Base-by-base conservation (phyloP, 2,329 filamentous ascomycete genomes). In the Penicillium sp. region DNA sequence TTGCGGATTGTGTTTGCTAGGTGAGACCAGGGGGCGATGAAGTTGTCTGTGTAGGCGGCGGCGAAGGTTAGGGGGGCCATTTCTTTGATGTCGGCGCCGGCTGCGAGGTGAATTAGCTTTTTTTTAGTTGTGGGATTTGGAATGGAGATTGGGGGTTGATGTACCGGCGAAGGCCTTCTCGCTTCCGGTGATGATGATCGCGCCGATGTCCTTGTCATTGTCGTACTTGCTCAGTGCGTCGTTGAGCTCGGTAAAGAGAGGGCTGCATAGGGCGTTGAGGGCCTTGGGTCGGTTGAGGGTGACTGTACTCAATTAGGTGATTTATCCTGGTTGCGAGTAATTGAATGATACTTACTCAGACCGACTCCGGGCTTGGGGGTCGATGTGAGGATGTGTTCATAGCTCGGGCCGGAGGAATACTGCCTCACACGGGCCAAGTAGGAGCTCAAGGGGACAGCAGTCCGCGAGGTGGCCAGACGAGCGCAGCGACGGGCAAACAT, bases 71-170 rank as follows among this genome's bases (percentile, higher is more conserved):
- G 87, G 63, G 92, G 89, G 33, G 92, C 91, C 95, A 99, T 99
- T 81, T 99, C 95, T 80, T 98, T 98, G 83, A 99, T 99, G 79
- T 99, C 95, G 64, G 95, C 95, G 56, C 95, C 95, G 49, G 95
- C 94, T 76, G 12, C 22, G 45, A 13, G 40, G 58, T 38, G 37
- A 30, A 37, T 33, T 38, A 8, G 19, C 30, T 54, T 12, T 35
- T 4, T 12, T 37, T 5, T 8, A n/a, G 35, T 24, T 15, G 22
- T 37, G 13, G 30, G 35, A 15, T 37, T 15, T 22, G 7, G 24
- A n/a, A 33, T 19, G 30, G n/a, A 10, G 6, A 17, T 6, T 30
- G 9, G 26, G 26, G 55, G 40, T 26, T 45, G 4, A 59, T 62
- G 35, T 75, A 84, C 82, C 78, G 33, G 94, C 94, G 75, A 97